Conservation (phyloP, 441 rosid genomes). For the Erysimum cheiri region DNA sequence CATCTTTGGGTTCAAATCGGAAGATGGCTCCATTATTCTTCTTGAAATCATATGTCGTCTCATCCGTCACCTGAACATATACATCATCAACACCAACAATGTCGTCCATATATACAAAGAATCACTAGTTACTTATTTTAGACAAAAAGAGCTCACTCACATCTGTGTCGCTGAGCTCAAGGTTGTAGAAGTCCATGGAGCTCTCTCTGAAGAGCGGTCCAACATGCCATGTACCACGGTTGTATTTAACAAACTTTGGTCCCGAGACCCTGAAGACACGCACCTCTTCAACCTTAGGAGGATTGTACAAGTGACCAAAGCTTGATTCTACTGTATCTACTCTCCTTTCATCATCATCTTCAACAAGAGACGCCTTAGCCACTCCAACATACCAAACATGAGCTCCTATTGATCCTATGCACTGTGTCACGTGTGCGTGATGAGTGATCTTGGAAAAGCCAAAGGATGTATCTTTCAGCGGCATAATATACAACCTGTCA, state of each 20-base stretch:
- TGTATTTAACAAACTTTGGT: slow-evolving; percentile 70
- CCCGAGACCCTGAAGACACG: slow-evolving; percentile 67
- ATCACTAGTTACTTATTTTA: not conserved
- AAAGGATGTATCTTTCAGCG: slow-evolving; percentile 48
- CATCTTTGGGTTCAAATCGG: slow-evolving; percentile 18
- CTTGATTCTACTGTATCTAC: slow-evolving; percentile 43
- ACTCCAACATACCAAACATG: slow-evolving; percentile 85
- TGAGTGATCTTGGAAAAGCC: slow-evolving; percentile 65
- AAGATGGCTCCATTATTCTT: slow-evolving; percentile 58
- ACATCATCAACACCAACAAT: slow-evolving; percentile 1
- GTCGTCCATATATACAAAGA: not conserved
- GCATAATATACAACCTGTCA: slow-evolving; percentile 70
- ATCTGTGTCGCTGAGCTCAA: slow-evolving; percentile 77
- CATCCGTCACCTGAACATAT: slow-evolving; percentile 67
- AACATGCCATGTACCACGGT: slow-evolving; percentile 81
- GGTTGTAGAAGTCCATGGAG: slow-evolving; percentile 80
- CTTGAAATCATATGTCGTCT: slow-evolving; percentile 59
- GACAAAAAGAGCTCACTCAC: slow-evolving; percentile 44
- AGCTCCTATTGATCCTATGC: slow-evolving; percentile 84
- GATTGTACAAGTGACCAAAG: slow-evolving; percentile 64
- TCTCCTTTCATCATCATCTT: slow-evolving; percentile 25
- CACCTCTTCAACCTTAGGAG: slow-evolving; percentile 68
- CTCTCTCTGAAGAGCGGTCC: slow-evolving; percentile 70
- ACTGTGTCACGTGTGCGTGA: slow-evolving; percentile 87
- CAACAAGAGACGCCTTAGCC: slow-evolving; percentile 66